Conservation (phyloP, 2,329 filamentous ascomycete genomes). For the Immersiporthe knoxdaviesiana region DNA sequence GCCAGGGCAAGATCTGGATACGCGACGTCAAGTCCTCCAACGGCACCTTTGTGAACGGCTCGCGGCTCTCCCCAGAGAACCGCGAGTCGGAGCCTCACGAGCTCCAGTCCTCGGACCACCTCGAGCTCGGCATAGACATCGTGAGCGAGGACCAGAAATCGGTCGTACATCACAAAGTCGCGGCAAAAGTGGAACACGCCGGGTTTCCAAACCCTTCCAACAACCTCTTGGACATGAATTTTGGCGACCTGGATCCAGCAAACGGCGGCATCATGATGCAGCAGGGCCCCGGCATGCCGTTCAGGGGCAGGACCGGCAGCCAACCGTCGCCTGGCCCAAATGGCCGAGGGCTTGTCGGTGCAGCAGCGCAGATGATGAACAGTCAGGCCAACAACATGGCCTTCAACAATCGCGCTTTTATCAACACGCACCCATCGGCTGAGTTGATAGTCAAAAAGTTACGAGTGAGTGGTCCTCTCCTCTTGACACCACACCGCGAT, state of each 20-base stretch:
- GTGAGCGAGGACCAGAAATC: slow-evolving; percentile 99
- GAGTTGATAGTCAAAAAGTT: slow-evolving; percentile 92
- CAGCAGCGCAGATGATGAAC: slow-evolving; percentile 52
- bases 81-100: slow-evolving; percentile 96
- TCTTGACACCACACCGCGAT: slow-evolving; percentile 36
- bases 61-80: slow-evolving; percentile 88
- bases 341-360: slow-evolving; percentile 62
- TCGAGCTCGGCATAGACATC: slow-evolving; percentile 97
- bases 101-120: slow-evolving; percentile 84
- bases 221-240: slow-evolving; percentile 85
- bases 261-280: slow-evolving; percentile 74
- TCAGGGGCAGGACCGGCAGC: slow-evolving; percentile 71
- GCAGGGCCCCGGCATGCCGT: slow-evolving; percentile 68
- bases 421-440: slow-evolving; percentile 58
- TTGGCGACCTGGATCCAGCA: slow-evolving; percentile 86
- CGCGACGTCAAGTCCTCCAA: slow-evolving; percentile 98
- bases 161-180: slow-evolving; percentile 97
- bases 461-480: slow-evolving; percentile 61
- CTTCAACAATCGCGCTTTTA: slow-evolving; percentile 29
- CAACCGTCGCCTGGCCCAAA: slow-evolving; percentile 61
- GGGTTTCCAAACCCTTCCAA: slow-evolving; percentile 76
- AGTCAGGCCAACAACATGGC: slow-evolving; percentile 61
- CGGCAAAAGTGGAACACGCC: slow-evolving; percentile 93
- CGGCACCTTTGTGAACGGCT: slow-evolving; percentile 95
- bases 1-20: slow-evolving; percentile 89